Conservation (phyloP, 345 rosid species). For the Arabis alpina region DNA sequence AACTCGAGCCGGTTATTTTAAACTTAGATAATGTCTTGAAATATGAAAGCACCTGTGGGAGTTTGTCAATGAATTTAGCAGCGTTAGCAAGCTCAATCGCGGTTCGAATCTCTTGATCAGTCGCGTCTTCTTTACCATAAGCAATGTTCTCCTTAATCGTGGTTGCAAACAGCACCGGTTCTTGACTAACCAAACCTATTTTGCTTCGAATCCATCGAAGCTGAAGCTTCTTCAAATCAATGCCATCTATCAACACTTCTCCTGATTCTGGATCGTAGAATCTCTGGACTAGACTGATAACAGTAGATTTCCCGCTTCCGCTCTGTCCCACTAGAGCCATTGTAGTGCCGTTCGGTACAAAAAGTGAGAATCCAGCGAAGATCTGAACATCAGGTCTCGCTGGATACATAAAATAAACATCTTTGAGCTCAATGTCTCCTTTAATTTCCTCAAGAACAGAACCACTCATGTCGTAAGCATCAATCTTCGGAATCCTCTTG, state of each 20-base stretch:
- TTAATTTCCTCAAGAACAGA: no score
- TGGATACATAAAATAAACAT: no score
- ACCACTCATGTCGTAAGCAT: no score
- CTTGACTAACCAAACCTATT: conserved; percentile 59
- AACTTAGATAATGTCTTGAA: no score
- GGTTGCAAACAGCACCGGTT: conserved; percentile 51
- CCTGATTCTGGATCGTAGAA: conserved; percentile 67
- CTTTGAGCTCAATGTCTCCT: no score
- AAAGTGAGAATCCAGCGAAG: conserved; percentile 58
- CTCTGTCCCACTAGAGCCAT: conserved; percentile 62
- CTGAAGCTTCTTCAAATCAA: conserved; percentile 47
- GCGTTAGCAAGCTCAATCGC: conserved; percentile 41
- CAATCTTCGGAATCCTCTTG: no score
- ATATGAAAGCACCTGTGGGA: conserved; percentile 34
- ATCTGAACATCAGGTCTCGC: conserved; percentile 64
- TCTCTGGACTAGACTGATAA: conserved; percentile 71
- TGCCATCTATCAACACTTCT: conserved; percentile 52
- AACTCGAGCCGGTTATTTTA: no score
- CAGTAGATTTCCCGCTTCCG: conserved; percentile 75
- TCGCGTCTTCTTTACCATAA: conserved; percentile 42
- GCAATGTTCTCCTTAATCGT: conserved; percentile 55
- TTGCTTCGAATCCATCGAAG: conserved; percentile 57
- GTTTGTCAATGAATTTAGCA: conserved; percentile 35
- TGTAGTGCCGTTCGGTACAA: conserved; percentile 44
- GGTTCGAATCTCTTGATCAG: conserved; percentile 36